phyloP scores from a whole-genome alignment of 2,329 filamentous ascomycete genomes.

The Colletotrichum musae region DNA sequence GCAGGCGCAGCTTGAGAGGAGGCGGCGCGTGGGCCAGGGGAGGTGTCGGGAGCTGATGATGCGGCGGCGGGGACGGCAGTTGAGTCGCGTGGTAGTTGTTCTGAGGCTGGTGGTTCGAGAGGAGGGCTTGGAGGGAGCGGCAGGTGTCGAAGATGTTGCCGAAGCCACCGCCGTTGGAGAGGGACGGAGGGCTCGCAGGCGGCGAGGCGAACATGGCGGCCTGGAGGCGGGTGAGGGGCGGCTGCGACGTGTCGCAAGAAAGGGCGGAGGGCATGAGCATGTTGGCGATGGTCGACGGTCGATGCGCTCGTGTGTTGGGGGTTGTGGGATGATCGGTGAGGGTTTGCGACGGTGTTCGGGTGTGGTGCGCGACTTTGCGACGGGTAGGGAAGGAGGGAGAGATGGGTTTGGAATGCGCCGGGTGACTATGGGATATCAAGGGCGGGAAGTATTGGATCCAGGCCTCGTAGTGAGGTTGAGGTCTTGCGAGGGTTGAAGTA shows the following conservation, averaged over 20 bases:
- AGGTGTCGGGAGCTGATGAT: slow-evolving; percentile 66
- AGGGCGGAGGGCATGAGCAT: slow-evolving; percentile 74
- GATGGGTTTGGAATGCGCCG: slow-evolving; percentile 33
- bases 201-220: slow-evolving; percentile 70
- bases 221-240: slow-evolving; percentile 61
- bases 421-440: slow-evolving; percentile 30
- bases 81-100: slow-evolving; percentile 52
- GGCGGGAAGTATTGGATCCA: slow-evolving; percentile 22
- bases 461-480: slow-evolving; percentile 16
- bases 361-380: slow-evolving; percentile 38
- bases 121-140: slow-evolving; percentile 72
- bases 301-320: slow-evolving; percentile 12
- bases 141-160: slow-evolving; percentile 72
- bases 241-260: slow-evolving; percentile 69
- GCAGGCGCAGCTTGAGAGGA: slow-evolving; percentile 70
- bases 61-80: slow-evolving; percentile 52
- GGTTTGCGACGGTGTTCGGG: slow-evolving; percentile 29
- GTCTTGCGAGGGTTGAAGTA: background rate
- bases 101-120: slow-evolving; percentile 56
- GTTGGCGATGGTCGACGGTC: slow-evolving; percentile 41
- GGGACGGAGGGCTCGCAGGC: slow-evolving; percentile 68
- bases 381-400: slow-evolving; percentile 21
- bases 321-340: slow-evolving; percentile 12
- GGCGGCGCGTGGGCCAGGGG: slow-evolving; percentile 66
- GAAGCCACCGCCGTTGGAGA: slow-evolving; percentile 63